phyloP scores from a whole-genome alignment of 768 basidiomycete genomes.

The Hygrophoropsis aurantiaca region DNA sequence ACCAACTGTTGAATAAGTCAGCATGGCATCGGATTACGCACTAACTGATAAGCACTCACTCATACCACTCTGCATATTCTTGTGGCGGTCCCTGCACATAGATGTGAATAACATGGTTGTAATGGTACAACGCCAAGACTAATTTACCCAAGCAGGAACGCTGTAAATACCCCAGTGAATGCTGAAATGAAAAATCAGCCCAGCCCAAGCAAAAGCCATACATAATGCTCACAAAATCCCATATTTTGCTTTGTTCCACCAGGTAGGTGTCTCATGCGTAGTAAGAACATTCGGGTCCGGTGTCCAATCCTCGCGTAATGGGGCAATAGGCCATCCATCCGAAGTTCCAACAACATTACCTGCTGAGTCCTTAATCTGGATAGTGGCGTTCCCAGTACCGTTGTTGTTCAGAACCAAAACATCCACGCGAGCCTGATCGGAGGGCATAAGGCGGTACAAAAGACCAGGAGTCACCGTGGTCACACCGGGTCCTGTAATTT shows the following conservation, averaged over 20 bases:
- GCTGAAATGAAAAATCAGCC: constrained; percentile 23
- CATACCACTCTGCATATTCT: constrained; percentile 57
- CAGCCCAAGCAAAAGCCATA: background rate
- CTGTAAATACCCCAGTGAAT: constrained; percentile 53
- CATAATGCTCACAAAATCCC: constrained; percentile 49
- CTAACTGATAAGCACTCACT: constrained; percentile 33
- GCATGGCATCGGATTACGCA: background rate
- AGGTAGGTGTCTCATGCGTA: constrained; percentile 52
- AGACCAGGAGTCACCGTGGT: constrained; percentile 42
- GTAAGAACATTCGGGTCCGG: constrained; percentile 34
- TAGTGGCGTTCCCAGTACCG: constrained; percentile 26
- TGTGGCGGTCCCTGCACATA: constrained; percentile 35
- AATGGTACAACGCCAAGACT: constrained; percentile 12
- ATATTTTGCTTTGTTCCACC: constrained; percentile 56
- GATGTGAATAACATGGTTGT: background rate
- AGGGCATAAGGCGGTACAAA: constrained; percentile 46
- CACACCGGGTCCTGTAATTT: constrained; percentile 38
- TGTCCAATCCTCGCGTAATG: constrained; percentile 42
- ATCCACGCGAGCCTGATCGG: constrained; percentile 50
- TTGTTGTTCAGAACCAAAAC: constrained; percentile 43
- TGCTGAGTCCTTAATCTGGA: constrained; percentile 30
- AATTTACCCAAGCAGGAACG: constrained; percentile 41
- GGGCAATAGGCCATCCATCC: constrained; percentile 36
- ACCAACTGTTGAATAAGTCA: constrained; percentile 29
- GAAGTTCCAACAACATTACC: constrained; percentile 37